A percentile compares a stretch with the other conserved stretches of the same genome.
Evolutionary conservation across 371 early-diverging fungal species (phyloP).

Genomic region (Entomophthora muscae): DNA sequence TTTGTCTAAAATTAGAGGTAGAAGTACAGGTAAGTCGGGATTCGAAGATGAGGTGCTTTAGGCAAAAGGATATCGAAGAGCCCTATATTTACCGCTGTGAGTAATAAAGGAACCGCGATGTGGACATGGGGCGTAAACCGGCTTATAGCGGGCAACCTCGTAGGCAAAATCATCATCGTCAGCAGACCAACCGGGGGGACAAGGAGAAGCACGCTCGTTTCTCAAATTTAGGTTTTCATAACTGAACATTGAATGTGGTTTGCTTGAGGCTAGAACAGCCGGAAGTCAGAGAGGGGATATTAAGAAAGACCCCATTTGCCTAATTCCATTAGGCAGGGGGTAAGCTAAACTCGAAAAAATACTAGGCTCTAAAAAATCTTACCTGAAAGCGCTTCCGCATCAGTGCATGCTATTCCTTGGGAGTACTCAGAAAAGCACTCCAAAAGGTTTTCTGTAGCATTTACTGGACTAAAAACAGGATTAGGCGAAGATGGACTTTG

Average conservation of each 20-base stretch:
- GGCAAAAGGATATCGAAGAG: neutral
- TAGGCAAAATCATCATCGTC: neutral
- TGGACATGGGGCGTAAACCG: neutral
- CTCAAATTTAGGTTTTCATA: neutral
- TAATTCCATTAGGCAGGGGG: neutral
- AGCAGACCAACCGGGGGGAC: neutral
- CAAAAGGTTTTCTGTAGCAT: too few species aligned
- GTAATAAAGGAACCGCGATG: neutral
- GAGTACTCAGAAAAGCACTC: too few species aligned
- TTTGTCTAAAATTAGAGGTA: too few species aligned
- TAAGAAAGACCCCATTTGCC: neutral
- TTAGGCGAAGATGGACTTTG: neutral
- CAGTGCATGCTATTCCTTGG: too few species aligned
- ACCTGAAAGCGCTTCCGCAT: too few species aligned
- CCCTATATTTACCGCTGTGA: neutral
- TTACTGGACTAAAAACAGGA: too few species aligned
- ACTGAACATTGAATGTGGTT: neutral
- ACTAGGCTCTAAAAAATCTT: too few species aligned
- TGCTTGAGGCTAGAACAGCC: neutral
- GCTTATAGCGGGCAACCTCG: neutral
- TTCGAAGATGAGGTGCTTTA: neutral
- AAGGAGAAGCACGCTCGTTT: neutral
- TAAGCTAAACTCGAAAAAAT: too few species aligned
- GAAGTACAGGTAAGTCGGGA: too few species aligned
- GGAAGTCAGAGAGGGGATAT: neutral